phyloP scores from a whole-genome alignment of 2,329 filamentous ascomycete species.

The Emergomyces africanus region DNA sequence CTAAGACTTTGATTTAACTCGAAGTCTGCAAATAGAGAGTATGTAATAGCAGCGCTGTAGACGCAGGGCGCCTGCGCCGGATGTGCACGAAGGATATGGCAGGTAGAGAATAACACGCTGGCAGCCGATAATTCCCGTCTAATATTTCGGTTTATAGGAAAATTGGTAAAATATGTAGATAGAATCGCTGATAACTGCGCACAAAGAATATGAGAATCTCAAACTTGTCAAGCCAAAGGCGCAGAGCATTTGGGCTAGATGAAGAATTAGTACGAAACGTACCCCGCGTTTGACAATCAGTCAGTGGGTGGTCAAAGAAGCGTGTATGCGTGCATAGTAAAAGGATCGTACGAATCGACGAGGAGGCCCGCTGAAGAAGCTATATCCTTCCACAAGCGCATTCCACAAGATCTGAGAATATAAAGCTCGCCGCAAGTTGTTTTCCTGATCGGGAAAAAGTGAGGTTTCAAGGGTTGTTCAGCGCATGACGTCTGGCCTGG shows the following conservation, averaged over 20 bases:
- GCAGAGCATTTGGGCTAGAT: too few relatives aligned
- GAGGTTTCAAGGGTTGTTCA: background rate
- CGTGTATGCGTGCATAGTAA: background rate
- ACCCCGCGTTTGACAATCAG: background rate
- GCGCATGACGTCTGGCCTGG: background rate
- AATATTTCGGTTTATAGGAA: background rate
- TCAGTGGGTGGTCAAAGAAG: background rate
- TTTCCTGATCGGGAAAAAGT: conserved; percentile 1
- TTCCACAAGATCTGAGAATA: background rate
- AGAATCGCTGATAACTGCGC: background rate
- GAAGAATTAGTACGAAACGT: background rate
- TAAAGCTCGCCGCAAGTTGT: background rate
- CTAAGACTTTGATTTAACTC: background rate
- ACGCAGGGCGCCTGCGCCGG: background rate
- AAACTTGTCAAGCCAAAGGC: background rate
- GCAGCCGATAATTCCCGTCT: background rate
- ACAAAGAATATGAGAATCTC: background rate
- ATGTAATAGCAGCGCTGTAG: background rate
- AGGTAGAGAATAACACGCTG: background rate
- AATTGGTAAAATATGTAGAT: background rate
- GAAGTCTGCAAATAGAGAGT: background rate
- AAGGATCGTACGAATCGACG: background rate
- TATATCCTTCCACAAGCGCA: background rate
- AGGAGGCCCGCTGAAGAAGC: background rate
- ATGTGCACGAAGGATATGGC: background rate